Conservation (phyloP, 371 early-diverging fungal species). For the Mortierella sp. region DNA sequence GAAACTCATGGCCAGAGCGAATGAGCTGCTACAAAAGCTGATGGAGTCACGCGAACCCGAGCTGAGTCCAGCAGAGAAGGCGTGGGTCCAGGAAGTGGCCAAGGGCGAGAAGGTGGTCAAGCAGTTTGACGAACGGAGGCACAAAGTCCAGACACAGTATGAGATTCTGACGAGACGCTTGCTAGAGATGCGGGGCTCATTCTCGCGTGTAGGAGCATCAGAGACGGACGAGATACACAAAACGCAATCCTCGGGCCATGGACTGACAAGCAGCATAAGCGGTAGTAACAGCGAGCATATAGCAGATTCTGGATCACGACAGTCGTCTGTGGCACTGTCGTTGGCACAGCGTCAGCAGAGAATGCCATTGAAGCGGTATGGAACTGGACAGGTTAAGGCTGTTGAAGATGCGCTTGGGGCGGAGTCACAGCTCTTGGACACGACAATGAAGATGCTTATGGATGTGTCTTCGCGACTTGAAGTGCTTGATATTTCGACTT, state of each 20-base stretch:
- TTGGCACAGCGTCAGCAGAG: not conserved
- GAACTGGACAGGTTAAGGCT: slow-evolving; percentile 25
- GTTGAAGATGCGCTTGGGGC: slow-evolving; percentile 16
- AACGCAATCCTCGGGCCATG: not conserved
- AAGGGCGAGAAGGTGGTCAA: slow-evolving; percentile 29
- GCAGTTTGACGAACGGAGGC: slow-evolving; percentile 27
- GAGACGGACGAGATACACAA: not conserved
- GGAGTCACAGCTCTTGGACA: slow-evolving; percentile 28
- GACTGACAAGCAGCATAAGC: not conserved
- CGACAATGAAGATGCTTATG: slow-evolving; percentile 37
- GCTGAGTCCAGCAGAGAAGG: slow-evolving; percentile 44
- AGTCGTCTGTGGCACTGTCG: too few species aligned
- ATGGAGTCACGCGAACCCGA: slow-evolving; percentile 42
- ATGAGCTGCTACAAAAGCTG: slow-evolving; percentile 37
- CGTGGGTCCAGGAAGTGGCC: slow-evolving; percentile 28
- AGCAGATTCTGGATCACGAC: not conserved
- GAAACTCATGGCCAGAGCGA: slow-evolving; percentile 41
- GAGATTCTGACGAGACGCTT: slow-evolving; percentile 32
- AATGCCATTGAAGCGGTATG: slow-evolving; percentile 17
- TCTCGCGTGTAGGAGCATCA: not conserved
- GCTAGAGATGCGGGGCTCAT: slow-evolving; percentile 16
- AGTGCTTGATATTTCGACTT: slow-evolving; percentile 13
- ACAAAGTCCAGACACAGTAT: slow-evolving; percentile 34
- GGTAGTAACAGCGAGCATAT: not conserved
- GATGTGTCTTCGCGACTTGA: slow-evolving; percentile 28